phyloP scores from a whole-genome alignment of 495 filamentous ascomycete species.

The Penicillium alfredii region DNA sequence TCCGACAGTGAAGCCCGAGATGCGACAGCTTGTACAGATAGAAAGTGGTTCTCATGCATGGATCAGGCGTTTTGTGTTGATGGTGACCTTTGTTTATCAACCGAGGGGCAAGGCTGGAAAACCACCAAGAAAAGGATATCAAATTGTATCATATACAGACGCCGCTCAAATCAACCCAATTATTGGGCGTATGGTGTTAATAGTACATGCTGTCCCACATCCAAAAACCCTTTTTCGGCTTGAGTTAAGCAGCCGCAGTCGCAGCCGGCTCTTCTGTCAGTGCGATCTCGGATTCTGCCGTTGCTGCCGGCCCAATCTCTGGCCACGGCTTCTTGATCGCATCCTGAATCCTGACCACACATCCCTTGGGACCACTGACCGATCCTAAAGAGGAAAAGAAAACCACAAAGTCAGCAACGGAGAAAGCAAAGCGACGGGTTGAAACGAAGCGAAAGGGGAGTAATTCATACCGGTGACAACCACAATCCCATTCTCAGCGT shows the following conservation, averaged over 20 bases:
- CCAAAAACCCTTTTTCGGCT: slow-evolving; percentile 8
- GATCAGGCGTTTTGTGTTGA: slow-evolving; percentile 21
- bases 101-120: slow-evolving; percentile 1
- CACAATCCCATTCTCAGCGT: slow-evolving; percentile 76
- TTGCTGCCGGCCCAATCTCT: slow-evolving; percentile 38
- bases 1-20: slow-evolving; percentile 45
- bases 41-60: slow-evolving; percentile 21
- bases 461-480: slow-evolving; percentile 71
- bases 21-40: slow-evolving; percentile 10
- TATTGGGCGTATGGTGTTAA: slow-evolving; percentile 27
- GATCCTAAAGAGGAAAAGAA: slow-evolving; percentile 42
- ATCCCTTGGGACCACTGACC: slow-evolving; percentile 79
- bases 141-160: slow-evolving; percentile 46
- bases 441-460: not conserved
- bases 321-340: slow-evolving; percentile 89
- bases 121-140: slow-evolving; percentile 35
- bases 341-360: slow-evolving; percentile 78
- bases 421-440: not conserved
- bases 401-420: slow-evolving; percentile 1
- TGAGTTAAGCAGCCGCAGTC: slow-evolving; percentile 26
- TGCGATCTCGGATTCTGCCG: no score
- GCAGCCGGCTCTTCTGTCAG: not conserved
- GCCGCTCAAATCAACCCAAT: slow-evolving; percentile 39
- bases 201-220: slow-evolving; percentile 35
- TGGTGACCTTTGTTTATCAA: slow-evolving; percentile 3